Evolutionary conservation across 495 filamentous ascomycete species (phyloP).

Genomic region (Penicillium cinerascens): DNA sequence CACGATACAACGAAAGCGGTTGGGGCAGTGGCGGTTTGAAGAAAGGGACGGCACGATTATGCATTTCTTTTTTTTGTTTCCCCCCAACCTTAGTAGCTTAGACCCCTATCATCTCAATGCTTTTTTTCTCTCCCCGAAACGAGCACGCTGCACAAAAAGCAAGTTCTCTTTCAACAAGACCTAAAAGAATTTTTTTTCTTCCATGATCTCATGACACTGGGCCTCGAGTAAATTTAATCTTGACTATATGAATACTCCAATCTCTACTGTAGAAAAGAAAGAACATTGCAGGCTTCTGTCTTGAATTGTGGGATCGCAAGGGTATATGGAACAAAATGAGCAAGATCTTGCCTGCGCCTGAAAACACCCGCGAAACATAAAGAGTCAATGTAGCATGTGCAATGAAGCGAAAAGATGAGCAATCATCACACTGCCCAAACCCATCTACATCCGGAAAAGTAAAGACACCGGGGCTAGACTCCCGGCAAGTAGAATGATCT

Average conservation of each 20-base stretch:
- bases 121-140: conserved; percentile 23
- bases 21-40: conserved; percentile 36
- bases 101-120: conserved; percentile 40
- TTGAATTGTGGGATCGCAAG: background rate
- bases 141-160: conserved; percentile 18
- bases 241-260: background rate
- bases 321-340: background rate
- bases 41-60: conserved; percentile 39
- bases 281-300: background rate
- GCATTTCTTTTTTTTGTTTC: conserved; percentile 34
- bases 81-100: conserved; percentile 42
- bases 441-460: background rate
- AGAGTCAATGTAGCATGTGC: background rate
- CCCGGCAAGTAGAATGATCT: background rate
- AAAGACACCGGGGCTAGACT: background rate
- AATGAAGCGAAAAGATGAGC: background rate
- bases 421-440: background rate
- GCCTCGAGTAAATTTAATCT: background rate
- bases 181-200: conserved; percentile 2
- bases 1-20: conserved; percentile 46
- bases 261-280: background rate
- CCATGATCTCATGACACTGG: background rate
- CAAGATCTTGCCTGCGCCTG: background rate
- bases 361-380: background rate
- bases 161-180: conserved; percentile 21